Evolutionary conservation across 2,329 filamentous ascomycete species (phyloP), one percentile per base, ranked within the genome.

Genomic region (Fusarium agapanthi): DNA sequence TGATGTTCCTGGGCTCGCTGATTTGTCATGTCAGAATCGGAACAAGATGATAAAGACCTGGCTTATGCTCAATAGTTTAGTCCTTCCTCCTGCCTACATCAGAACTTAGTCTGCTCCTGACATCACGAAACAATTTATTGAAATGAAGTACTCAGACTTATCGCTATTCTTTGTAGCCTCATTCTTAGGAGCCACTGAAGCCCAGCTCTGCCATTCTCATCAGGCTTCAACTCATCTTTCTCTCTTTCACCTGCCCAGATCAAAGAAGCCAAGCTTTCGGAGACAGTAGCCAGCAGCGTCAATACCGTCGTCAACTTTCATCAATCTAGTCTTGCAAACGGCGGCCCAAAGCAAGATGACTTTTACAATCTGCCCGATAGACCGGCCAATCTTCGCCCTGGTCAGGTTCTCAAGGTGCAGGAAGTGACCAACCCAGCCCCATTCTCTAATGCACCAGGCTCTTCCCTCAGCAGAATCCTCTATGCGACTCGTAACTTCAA

Each of bases 221-320:
- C 64, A 4, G 44, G 37, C 20, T 75, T 69, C 13, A 75, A 75
- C 48, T 75, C 72, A 3, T 67, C 73, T 2, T 73, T 75, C 16
- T 53, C 61, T 1, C 50, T 75, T 1, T 53, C 61, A 1, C 5
- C 54, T 2, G 30, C 38, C 2, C 69, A 75, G 16, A 69, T 75
- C 18, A 45, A 45, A 16, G 53, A 35, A 2, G 64, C 57, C 2
- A 32, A 60, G 13, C 50, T 75, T 3, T 57, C 56, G 1, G 34
- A 71, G 1, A 56, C 35, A 4, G 5, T 69, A 1, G 67, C 54
- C 5, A 22, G n/a, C 16, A 73, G 59, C 14, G 14, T 75, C 35
- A 56, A 71, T 28, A 61, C 62, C 13, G 54, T 69, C 37, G 9
- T 64, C 16, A 73, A 66, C 20, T 71, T 65, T 22, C 60, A 73